Evolutionary conservation across 2,329 filamentous ascomycete species (phyloP), one percentile per base, ranked within the genome.

Genomic region (Trematosphaeria pertusa): DNA sequence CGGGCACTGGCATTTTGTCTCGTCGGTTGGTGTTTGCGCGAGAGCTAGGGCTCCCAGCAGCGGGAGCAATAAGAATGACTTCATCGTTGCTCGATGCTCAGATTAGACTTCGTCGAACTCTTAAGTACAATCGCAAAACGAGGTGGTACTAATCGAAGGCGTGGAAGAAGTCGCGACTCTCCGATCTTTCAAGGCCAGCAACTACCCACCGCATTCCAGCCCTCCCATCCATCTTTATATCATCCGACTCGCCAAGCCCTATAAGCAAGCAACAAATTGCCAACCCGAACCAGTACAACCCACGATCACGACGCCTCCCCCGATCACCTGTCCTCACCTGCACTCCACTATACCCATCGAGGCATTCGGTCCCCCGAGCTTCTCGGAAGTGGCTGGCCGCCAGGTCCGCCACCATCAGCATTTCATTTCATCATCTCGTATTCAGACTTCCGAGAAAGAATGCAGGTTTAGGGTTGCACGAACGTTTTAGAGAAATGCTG

Each of bases 1-100:
- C 5, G 64, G 63, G 31, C 66, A 69, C 32, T 54, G 41, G 31
- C 61, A 67, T 8, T 43, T 22, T 4, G 46, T 38, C 4, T 37
- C 44, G 4, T n/a, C 20, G 17, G 43, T 19, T 6, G 37, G 19
- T n/a, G 47, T 49, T 37, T 59, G 56, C 9, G 62, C 61, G 1
- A 60, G 24, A 4, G 34, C 52, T 9, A 59, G 37, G 5, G 40
- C 52, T 20, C 52, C 46, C 17, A 67, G 33, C 2, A 64, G 37
- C 14, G 59, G 44, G 2, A 62, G 15, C 12, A 63, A 18, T 15
- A 55, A 46, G 9, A 62, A 43, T 4, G 51, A 44, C 50, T 61
- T 66, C 64, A 67, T 63, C 2, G 12, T 50, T 50, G 6, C 17
- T 31, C 9, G 17, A 20, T 34, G 7, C 22, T 24, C 11, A 8